A percentile compares a stretch with the other conserved stretches of the same genome.
phyloP scores from a whole-genome alignment of 116 monocot genomes.

The Zostera marina region DNA sequence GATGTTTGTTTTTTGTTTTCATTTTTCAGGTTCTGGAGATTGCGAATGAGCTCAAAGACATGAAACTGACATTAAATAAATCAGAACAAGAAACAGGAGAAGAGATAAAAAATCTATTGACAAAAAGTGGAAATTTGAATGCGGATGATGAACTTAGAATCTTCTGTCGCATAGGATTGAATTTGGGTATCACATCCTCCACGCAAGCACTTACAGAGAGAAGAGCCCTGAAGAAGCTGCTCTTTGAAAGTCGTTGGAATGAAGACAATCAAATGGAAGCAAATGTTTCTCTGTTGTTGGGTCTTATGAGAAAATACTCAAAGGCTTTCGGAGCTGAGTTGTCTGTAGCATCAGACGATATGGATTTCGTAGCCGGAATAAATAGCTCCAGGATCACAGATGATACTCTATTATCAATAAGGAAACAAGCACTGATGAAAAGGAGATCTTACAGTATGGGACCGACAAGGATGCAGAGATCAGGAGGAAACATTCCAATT shows the following conservation, averaged over 20 bases:
- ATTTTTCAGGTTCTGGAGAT: constrained; percentile 45
- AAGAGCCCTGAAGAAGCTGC: constrained; percentile 74
- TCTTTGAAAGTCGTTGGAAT: constrained; percentile 42
- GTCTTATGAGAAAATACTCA: constrained; percentile 83
- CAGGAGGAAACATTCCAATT: constrained; percentile 27
- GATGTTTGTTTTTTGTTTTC: background rate
- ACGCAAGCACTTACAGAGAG: constrained; percentile 70
- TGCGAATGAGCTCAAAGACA: constrained; percentile 36
- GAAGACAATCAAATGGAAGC: constrained; percentile 65
- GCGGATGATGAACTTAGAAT: constrained; percentile 44
- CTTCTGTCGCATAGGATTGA: constrained; percentile 48
- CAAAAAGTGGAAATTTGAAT: constrained; percentile 12
- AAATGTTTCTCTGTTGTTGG: constrained; percentile 41
- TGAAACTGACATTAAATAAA: constrained; percentile 43
- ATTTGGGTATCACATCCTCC: constrained; percentile 65
- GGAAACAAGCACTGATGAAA: constrained; percentile 4
- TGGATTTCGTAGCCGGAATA: too few relatives aligned
- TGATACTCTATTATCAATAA: constrained; percentile 22
- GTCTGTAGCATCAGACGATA: constrained; percentile 20
- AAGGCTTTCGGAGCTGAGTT: constrained; percentile 58
- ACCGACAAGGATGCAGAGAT: too few relatives aligned
- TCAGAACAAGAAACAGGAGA: constrained; percentile 55
- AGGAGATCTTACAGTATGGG: too few relatives aligned
- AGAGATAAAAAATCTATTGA: constrained; percentile 47
- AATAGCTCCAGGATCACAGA: background rate